phyloP scores from a whole-genome alignment of 2,329 filamentous ascomycete genomes.

The Ascochyta rabiei region DNA sequence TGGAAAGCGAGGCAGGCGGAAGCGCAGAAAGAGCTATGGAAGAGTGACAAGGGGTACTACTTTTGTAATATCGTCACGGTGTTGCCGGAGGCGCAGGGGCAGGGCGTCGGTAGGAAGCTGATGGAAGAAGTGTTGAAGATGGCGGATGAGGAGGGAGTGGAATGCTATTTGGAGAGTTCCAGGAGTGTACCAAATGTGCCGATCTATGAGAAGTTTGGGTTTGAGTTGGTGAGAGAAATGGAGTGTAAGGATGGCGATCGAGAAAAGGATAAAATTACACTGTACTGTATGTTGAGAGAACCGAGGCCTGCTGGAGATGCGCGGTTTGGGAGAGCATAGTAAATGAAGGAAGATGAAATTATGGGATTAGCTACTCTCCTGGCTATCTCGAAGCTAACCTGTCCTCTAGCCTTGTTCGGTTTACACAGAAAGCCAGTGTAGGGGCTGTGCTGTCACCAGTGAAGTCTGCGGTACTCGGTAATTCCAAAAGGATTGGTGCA shows the following conservation, averaged over 20 bases:
- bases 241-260: constrained; percentile 68
- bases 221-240: constrained; percentile 68
- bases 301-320: constrained; percentile 5
- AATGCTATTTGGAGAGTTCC: constrained; percentile 74
- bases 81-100: constrained; percentile 67
- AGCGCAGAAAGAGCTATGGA: constrained; percentile 68
- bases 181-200: constrained; percentile 70
- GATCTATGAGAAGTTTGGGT: constrained; percentile 74
- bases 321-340: constrained; percentile 9
- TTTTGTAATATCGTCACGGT: constrained; percentile 80
- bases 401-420: constrained; percentile 4
- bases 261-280: constrained; percentile 47
- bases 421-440: no score
- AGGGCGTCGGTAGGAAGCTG: constrained; percentile 68
- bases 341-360: neutral
- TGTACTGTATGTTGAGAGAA: constrained; percentile 55
- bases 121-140: constrained; percentile 67
- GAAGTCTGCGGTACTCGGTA: no score
- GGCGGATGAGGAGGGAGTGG: constrained; percentile 68
- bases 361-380: neutral
- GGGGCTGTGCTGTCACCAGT: no score
- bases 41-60: constrained; percentile 70
- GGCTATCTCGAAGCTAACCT: neutral
- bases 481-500: no score
- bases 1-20: constrained; percentile 71